phyloP scores from a whole-genome alignment of 2,329 filamentous ascomycete species.

The Paraphoma chrysanthemicola region DNA sequence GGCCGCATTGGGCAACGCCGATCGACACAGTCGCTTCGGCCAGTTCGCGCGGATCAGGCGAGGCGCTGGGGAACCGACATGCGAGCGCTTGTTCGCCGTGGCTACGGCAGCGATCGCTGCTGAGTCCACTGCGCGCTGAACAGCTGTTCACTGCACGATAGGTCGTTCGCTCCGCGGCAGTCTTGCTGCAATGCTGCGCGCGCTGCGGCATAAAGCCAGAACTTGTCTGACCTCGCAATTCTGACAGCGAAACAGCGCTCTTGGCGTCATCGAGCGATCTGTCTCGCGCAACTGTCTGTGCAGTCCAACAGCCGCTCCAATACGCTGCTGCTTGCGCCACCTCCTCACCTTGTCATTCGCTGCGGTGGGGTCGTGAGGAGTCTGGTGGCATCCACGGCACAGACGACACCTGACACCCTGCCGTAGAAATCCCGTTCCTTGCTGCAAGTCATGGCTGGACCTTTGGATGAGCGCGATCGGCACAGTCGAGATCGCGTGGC shows the following conservation, averaged over 20 bases:
- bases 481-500: slow-evolving; percentile 26
- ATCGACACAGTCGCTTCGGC: slow-evolving; percentile 23
- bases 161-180: not conserved
- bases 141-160: slow-evolving; percentile 29
- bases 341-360: slow-evolving; percentile 24
- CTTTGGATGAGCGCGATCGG: slow-evolving; percentile 14
- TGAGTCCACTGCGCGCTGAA: slow-evolving; percentile 16
- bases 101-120: slow-evolving; percentile 34
- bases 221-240: not conserved
- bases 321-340: slow-evolving; percentile 25
- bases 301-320: slow-evolving; percentile 22
- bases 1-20: slow-evolving; percentile 22
- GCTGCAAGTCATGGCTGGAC: slow-evolving; percentile 36
- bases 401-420: slow-evolving; percentile 22
- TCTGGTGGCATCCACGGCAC: slow-evolving; percentile 15
- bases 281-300: slow-evolving; percentile 30
- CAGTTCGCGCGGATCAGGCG: slow-evolving; percentile 26
- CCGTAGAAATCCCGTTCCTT: slow-evolving; percentile 25
- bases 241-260: slow-evolving; percentile 16
- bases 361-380: slow-evolving; percentile 24
- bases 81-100: slow-evolving; percentile 23
- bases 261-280: slow-evolving; percentile 41
- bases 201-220: not conserved
- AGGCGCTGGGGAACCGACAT: slow-evolving; percentile 5
- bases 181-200: not conserved